Evolutionary conservation across 108 stramenopile species (phyloP), one percentile per base, ranked within the genome.

Genomic region (Cyclotella kingstonii): DNA sequence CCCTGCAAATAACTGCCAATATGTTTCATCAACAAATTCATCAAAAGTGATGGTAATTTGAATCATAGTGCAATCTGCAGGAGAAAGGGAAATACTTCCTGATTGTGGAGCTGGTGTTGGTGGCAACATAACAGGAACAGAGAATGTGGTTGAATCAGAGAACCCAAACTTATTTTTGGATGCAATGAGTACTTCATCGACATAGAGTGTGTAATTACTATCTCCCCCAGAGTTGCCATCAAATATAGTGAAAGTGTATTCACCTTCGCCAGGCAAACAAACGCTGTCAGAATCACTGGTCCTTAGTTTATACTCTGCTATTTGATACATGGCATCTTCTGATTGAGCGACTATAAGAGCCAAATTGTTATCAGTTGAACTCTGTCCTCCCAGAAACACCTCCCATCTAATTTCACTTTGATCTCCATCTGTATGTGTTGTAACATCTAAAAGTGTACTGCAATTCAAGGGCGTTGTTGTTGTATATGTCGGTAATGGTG

Each of bases 281-380:
- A 60, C 59, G 1, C 19, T 46, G 44, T 60, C 41, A 31, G 59
- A 44, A 5, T 60, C 44, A 19, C 9, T 15, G 7, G 59, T 34
- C 31, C 25, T 28, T 11, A 18, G 30, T 12, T 8, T 31, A 21
- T 8, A 7, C 38, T 9, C 14, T 3, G 53, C 35, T 36, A 38
- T 38, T 19, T 23, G 27, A 27, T 38, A 54, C 19, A 35, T 54
- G 22, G 6, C 31, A 27, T 38, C 15, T 19, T 42, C 42, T 18
- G 59, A 60, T 30, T 60, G 59, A 17, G 59, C 59, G 11, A 60
- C 45, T 15, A 60, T 60, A 6, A 60, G 17, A 7, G 59, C 59
- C 18, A 42, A 26, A 9, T 28, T 9, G 47, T 60, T 44, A 1
- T 33, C 40, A 11, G 34, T 23, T 19, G 59, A 45, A 33, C 28